These are phyloP conservation scores for Aspergillus awamori DNA, from an alignment of 2,329 filamentous ascomycete species.

Conservation along the genomic window DNA sequence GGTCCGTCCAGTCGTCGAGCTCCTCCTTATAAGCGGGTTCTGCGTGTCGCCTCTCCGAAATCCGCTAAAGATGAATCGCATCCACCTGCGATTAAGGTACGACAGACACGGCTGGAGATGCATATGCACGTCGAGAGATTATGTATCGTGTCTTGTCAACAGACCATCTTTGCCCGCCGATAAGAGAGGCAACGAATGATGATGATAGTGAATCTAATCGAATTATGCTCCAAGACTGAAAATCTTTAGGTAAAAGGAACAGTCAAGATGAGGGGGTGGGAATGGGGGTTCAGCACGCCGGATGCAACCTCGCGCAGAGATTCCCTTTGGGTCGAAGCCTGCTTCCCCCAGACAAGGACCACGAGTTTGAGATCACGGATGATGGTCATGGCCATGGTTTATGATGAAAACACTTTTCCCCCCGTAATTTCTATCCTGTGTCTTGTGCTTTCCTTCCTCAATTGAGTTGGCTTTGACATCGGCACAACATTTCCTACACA, in stretches of 20 bases:
- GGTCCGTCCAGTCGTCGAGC: not conserved
- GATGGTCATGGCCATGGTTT: not conserved
- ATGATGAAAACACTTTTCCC: too few relatives aligned
- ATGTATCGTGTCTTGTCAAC: not conserved
- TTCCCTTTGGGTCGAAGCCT: not conserved
- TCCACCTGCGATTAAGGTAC: not conserved
- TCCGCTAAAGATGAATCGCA: constrained; percentile 5
- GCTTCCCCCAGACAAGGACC: not conserved
- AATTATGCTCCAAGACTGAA: constrained; percentile 15
- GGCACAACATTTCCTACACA: not conserved
- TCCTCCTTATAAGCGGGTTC: constrained; percentile 1
- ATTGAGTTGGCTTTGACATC: not conserved
- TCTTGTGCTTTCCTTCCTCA: constrained; percentile 2
- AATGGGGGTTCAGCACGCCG: constrained; percentile 8
- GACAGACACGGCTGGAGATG: not conserved
- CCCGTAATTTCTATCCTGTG: not conserved
- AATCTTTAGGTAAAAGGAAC: constrained; percentile 32
- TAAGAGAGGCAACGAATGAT: constrained; percentile 20
- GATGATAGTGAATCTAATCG: constrained; percentile 10
- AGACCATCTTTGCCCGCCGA: constrained; percentile 6
- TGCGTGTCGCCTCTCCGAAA: constrained; percentile 5
- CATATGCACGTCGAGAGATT: not conserved
- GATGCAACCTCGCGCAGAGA: constrained; percentile 20
- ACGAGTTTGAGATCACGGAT: too few relatives aligned
- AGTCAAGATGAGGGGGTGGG: constrained; percentile 10